These are phyloP conservation scores for Picochlorum sp. DNA, from an alignment of 139 green algal species.

Conservation along the genomic window DNA sequence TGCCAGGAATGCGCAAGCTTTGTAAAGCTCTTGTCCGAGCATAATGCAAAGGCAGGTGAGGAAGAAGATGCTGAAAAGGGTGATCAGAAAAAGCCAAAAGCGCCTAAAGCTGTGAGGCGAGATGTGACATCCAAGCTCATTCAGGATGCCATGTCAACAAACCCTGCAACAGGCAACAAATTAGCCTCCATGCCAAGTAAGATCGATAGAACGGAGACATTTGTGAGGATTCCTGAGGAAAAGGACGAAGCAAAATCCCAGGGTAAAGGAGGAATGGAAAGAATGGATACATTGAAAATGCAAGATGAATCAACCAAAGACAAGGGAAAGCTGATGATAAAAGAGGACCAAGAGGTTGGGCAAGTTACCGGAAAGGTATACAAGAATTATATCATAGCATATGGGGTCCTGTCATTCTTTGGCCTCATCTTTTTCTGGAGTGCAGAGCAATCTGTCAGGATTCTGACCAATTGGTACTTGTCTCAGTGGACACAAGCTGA, in stretches of 20 bases:
- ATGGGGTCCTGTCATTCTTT: conserved; percentile 27
- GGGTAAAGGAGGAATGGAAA: neutral
- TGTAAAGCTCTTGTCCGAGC: conserved; percentile 29
- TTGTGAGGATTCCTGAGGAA: neutral
- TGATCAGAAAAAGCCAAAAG: neutral
- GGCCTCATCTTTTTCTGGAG: conserved; percentile 30
- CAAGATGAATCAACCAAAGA: neutral
- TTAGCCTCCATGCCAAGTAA: conserved; percentile 4
- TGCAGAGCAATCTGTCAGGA: conserved; percentile 30
- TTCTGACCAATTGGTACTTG: conserved; percentile 48
- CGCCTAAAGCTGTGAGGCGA: neutral
- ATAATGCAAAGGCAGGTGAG: conserved; percentile 30
- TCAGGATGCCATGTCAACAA: neutral
- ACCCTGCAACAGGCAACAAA: neutral
- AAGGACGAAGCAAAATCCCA: neutral
- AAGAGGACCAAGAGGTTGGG: conserved; percentile 32
- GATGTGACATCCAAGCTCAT: conserved; percentile 7
- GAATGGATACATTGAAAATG: neutral
- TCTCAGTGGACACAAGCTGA: conserved; percentile 32
- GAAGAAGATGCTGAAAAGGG: conserved; percentile 17
- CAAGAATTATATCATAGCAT: conserved; percentile 28
- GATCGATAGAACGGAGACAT: conserved; percentile 13
- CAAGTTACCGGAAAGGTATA: conserved; percentile 20
- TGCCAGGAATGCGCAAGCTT: conserved; percentile 36
- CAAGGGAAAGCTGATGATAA: conserved; percentile 21